These are phyloP conservation scores for Fusarium coicis DNA, from an alignment of 2,329 filamentous ascomycete genomes.

Conservation along the genomic window DNA sequence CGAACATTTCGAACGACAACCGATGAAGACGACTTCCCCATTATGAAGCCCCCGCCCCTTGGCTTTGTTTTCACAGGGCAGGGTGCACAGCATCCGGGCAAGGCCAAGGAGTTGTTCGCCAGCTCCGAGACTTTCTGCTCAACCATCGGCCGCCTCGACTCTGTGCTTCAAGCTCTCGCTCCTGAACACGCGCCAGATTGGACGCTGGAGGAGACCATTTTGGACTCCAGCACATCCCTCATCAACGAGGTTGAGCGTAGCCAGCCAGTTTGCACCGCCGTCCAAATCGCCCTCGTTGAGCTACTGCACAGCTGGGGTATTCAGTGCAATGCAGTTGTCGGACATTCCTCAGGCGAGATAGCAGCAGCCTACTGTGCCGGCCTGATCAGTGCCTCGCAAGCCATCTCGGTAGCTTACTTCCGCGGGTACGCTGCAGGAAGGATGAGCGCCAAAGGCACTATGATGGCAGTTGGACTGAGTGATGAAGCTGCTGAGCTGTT, in stretches of 20 bases:
- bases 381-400: rapidly evolving
- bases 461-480: background rate
- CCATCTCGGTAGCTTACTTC: background rate
- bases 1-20: background rate
- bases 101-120: rapidly evolving
- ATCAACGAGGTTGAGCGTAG: background rate
- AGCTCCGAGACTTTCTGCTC: rapidly evolving
- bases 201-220: background rate
- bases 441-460: background rate
- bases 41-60: rapidly evolving
- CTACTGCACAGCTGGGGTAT: background rate
- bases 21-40: background rate
- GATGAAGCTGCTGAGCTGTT: background rate
- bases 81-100: background rate
- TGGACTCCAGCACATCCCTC: rapidly evolving
- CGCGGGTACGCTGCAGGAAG: background rate
- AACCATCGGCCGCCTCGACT: background rate
- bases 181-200: background rate
- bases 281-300: background rate
- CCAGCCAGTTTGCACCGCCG: background rate
- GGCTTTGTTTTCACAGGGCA: background rate
- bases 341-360: background rate
- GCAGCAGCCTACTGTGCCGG: background rate
- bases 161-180: background rate
- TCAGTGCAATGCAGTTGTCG: background rate